These are phyloP conservation scores for Ashbya aceris DNA, from an alignment of 1,139 yeast genomes.

Conservation along the genomic window DNA sequence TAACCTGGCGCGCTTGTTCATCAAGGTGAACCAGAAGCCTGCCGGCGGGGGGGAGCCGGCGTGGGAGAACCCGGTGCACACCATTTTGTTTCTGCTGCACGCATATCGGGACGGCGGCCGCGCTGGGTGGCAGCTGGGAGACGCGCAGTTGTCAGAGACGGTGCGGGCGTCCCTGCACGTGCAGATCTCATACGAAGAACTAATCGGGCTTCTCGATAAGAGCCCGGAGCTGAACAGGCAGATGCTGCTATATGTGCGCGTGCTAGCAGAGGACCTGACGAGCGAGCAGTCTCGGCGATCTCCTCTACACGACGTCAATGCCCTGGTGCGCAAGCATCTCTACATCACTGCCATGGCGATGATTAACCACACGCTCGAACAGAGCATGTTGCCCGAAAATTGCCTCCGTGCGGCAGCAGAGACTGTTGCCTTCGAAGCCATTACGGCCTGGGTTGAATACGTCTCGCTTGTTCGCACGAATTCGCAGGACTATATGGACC, in stretches of 20 bases:
- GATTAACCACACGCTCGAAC: constrained; percentile 21
- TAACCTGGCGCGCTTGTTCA: constrained; percentile 45
- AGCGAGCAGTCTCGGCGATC: constrained; percentile 24
- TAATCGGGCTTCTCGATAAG: constrained; percentile 21
- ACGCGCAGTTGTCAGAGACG: constrained; percentile 7
- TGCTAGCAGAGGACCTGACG: constrained; percentile 45
- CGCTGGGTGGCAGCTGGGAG: constrained; percentile 6
- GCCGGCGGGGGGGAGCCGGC: constrained; percentile 7
- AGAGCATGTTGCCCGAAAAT: neutral
- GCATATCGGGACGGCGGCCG: constrained; percentile 8
- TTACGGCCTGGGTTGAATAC: constrained; percentile 36
- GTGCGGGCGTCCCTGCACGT: constrained; percentile 8
- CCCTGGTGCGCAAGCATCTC: constrained; percentile 24
- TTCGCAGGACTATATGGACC: constrained; percentile 33
- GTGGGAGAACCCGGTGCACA: constrained; percentile 36
- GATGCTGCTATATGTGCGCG: constrained; percentile 37
- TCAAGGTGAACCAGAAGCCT: constrained; percentile 25
- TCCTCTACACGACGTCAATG: constrained; percentile 21
- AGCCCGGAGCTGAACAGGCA: constrained; percentile 20
- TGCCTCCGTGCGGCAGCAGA: constrained; percentile 7
- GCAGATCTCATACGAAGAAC: constrained; percentile 17
- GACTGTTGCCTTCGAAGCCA: constrained; percentile 23
- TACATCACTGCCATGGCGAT: constrained; percentile 28
- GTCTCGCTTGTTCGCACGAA: constrained; percentile 35
- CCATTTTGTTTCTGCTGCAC: constrained; percentile 24